These are phyloP conservation scores for Lodderomyces metapsilosis DNA, from an alignment of 1,139 yeast genomes.

Conservation along the genomic window DNA sequence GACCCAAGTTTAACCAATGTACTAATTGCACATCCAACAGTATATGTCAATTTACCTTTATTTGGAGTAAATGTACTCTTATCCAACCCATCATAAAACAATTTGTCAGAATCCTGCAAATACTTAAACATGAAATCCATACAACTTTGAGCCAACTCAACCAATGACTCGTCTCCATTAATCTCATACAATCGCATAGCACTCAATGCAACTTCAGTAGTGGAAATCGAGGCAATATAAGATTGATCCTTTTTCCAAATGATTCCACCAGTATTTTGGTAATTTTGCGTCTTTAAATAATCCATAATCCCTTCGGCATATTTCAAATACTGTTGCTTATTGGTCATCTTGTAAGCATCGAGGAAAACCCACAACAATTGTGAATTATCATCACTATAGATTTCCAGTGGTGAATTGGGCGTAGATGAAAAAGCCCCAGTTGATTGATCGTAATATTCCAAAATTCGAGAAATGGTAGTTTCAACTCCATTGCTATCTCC, in stretches of 20 bases:
- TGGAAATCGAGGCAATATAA: constrained; percentile 37
- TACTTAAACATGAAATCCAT: constrained; percentile 26
- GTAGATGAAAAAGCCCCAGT: constrained; percentile 32
- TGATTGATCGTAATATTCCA: constrained; percentile 19
- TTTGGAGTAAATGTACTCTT: constrained; percentile 21
- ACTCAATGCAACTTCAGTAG: constrained; percentile 34
- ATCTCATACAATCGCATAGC: constrained; percentile 26
- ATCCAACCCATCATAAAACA: constrained; percentile 32
- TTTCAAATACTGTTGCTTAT: constrained; percentile 14
- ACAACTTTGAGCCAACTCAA: constrained; percentile 23
- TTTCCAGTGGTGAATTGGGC: constrained; percentile 27
- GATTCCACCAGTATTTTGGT: constrained; percentile 27
- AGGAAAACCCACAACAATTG: constrained; percentile 34
- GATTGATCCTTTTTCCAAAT: constrained; percentile 26
- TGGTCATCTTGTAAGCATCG: constrained; percentile 23
- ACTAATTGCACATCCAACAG: constrained; percentile 35
- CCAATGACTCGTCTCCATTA: constrained; percentile 16
- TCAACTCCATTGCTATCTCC: constrained; percentile 14
- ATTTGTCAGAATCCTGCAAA: constrained; percentile 28
- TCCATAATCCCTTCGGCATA: constrained; percentile 18
- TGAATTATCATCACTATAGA: constrained; percentile 37
- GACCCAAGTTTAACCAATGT: constrained; percentile 26
- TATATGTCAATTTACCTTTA: constrained; percentile 36
- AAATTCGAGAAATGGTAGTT: constrained; percentile 16
- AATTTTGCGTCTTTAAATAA: constrained; percentile 18